These are phyloP conservation scores for Pyrenopolyporus hunteri DNA, from an alignment of 495 filamentous ascomycete species.

Conservation along the genomic window DNA sequence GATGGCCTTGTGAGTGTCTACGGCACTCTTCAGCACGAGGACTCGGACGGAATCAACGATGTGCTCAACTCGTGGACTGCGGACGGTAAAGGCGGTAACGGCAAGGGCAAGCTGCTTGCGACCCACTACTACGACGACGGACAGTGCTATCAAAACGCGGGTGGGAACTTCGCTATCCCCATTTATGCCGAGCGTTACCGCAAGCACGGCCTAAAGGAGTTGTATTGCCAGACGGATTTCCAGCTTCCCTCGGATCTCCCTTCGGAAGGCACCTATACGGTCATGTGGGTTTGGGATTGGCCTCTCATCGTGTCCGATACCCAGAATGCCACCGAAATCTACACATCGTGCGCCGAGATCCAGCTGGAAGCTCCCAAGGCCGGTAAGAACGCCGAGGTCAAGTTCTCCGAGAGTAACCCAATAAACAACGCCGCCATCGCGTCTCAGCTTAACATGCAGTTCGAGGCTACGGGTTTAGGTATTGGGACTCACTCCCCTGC, in stretches of 20 bases:
- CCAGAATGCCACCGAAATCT: slow-evolving; percentile 64
- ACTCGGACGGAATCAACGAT: slow-evolving; percentile 65
- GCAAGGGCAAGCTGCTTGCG: slow-evolving; percentile 72
- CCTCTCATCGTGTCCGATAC: slow-evolving; percentile 57
- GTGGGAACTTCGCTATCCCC: slow-evolving; percentile 37
- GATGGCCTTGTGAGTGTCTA: slow-evolving; percentile 82
- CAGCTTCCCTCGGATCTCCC: slow-evolving; percentile 64
- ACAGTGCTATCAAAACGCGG: slow-evolving; percentile 77
- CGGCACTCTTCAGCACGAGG: slow-evolving; percentile 65
- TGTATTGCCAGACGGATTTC: slow-evolving; percentile 81
- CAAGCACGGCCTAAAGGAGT: slow-evolving; percentile 53
- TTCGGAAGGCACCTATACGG: slow-evolving; percentile 63
- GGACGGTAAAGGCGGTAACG: slow-evolving; percentile 78
- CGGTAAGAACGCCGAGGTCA: slow-evolving; percentile 28
- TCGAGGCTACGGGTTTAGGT: slow-evolving; percentile 44
- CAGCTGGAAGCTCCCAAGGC: slow-evolving; percentile 52
- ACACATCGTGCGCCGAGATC: slow-evolving; percentile 84
- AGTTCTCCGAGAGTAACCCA: slow-evolving; percentile 39
- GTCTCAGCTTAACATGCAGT: slow-evolving; percentile 45
- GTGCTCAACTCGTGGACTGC: slow-evolving; percentile 76
- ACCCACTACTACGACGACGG: slow-evolving; percentile 81
- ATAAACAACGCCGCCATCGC: slow-evolving; percentile 41
- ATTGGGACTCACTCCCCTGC: slow-evolving; percentile 34
- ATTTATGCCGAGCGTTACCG: slow-evolving; percentile 62
- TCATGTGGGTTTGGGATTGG: slow-evolving; percentile 97